phyloP scores from a whole-genome alignment of 2,329 filamentous ascomycete genomes.

The Clonostachys chloroleuca region DNA sequence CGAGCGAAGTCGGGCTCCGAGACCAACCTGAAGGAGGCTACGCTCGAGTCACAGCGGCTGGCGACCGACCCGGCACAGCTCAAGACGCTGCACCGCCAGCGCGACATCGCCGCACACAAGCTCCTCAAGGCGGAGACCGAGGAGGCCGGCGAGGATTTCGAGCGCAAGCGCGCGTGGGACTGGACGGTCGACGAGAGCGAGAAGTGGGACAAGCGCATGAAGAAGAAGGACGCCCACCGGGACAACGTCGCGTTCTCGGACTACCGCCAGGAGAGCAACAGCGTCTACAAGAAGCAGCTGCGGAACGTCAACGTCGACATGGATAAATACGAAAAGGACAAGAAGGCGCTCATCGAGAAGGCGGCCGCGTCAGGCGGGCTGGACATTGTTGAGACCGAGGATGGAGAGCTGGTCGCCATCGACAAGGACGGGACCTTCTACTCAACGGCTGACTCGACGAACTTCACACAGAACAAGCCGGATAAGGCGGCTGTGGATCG shows the following conservation, averaged over 20 bases:
- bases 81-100: slow-evolving; percentile 74
- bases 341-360: slow-evolving; percentile 77
- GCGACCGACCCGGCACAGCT: slow-evolving; percentile 75
- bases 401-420: slow-evolving; percentile 89
- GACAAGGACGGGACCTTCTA: slow-evolving; percentile 91
- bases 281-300: slow-evolving; percentile 91
- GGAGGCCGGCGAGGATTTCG: slow-evolving; percentile 84
- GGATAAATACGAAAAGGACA: slow-evolving; percentile 82
- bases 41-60: slow-evolving; percentile 75
- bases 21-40: slow-evolving; percentile 79
- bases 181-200: slow-evolving; percentile 96
- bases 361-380: slow-evolving; percentile 81
- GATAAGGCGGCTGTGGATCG: slow-evolving; percentile 84
- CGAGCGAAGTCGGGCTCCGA: slow-evolving; percentile 69
- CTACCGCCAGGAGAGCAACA: slow-evolving; percentile 80
- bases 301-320: slow-evolving; percentile 71
- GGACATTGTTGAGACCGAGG: slow-evolving; percentile 92
- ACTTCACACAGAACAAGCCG: slow-evolving; percentile 81
- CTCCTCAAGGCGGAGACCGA: slow-evolving; percentile 88
- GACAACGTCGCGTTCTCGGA: slow-evolving; percentile 90
- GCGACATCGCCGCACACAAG: slow-evolving; percentile 86
- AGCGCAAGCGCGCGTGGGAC: slow-evolving; percentile 97
- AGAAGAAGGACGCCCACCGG: slow-evolving; percentile 76
- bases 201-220: slow-evolving; percentile 85
- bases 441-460: slow-evolving; percentile 77